A percentile compares a stretch with the other conserved stretches of the same genome.
These are phyloP conservation scores for Teratosphaeria gauchensis DNA, from an alignment of 2,329 filamentous ascomycete genomes.

Conservation along the genomic window DNA sequence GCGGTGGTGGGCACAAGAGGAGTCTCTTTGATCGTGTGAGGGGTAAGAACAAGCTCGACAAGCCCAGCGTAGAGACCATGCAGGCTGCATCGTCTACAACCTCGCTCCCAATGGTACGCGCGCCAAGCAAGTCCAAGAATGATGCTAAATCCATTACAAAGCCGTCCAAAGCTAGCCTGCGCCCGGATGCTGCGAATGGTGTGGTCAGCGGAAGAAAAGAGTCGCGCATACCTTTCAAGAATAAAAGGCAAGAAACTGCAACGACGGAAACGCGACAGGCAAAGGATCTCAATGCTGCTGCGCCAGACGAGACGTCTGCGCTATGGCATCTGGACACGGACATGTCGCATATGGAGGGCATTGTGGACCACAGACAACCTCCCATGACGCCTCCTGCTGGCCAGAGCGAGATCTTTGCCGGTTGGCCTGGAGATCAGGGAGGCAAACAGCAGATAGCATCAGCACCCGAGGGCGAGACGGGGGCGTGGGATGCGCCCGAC, in stretches of 20 bases:
- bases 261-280: slow-evolving; percentile 31
- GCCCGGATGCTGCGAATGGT: slow-evolving; percentile 5
- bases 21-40: slow-evolving; percentile 46
- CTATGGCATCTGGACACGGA: slow-evolving; percentile 79
- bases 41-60: slow-evolving; percentile 38
- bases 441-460: slow-evolving; percentile 5
- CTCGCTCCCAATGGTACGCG: slow-evolving; percentile 17
- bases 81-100: slow-evolving; percentile 33
- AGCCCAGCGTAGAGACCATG: slow-evolving; percentile 28
- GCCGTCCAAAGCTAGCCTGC: slow-evolving; percentile 11
- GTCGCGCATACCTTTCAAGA: slow-evolving; percentile 46
- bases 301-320: slow-evolving; percentile 28
- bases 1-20: slow-evolving; percentile 35
- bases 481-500: slow-evolving; percentile 86
- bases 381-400: slow-evolving; percentile 57
- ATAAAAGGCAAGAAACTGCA: slow-evolving; percentile 32
- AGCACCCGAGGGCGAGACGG: slow-evolving; percentile 23
- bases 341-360: slow-evolving; percentile 82
- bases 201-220: slow-evolving; percentile 12
- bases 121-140: slow-evolving; percentile 8
- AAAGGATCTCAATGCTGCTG: slow-evolving; percentile 34
- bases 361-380: slow-evolving; percentile 54
- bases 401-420: slow-evolving; percentile 31
- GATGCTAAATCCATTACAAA: slow-evolving; percentile 19
- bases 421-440: slow-evolving; percentile 39